These are phyloP conservation scores for Botryotinia calthae DNA, from an alignment of 2,329 filamentous ascomycete genomes.

Conservation along the genomic window DNA sequence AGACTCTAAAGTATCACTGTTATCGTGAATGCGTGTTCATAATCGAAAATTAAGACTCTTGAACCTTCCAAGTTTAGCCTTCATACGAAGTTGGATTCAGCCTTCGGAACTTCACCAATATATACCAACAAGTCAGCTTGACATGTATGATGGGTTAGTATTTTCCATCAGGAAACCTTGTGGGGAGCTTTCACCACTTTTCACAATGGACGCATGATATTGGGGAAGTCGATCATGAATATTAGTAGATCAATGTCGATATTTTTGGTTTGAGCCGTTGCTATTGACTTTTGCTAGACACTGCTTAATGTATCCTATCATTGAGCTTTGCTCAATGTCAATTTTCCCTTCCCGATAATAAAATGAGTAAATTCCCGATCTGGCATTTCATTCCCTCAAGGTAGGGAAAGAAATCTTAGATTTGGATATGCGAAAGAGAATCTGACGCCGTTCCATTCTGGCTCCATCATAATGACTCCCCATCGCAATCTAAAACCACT, in stretches of 20 bases:
- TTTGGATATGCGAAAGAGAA: not conserved
- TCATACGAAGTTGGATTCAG: not conserved
- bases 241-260: not conserved
- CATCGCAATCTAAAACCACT: not conserved
- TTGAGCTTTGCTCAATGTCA: not conserved
- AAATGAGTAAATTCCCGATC: not conserved
- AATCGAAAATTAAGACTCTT: not conserved
- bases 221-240: not conserved
- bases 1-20: not conserved
- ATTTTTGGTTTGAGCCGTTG: not conserved
- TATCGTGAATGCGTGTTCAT: not conserved
- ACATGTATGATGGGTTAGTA: not conserved
- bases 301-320: too few species aligned
- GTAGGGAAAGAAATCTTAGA: not conserved
- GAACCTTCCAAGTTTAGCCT: not conserved
- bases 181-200: not conserved
- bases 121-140: not conserved
- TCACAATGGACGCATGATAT: not conserved
- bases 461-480: not conserved
- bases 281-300: not conserved
- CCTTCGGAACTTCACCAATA: not conserved
- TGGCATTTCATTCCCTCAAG: not conserved
- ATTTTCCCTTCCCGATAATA: not conserved
- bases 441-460: not conserved
- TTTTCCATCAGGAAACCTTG: not conserved